A percentile compares a stretch with the other conserved stretches of the same genome.
phyloP scores from a whole-genome alignment of 2,329 filamentous ascomycete species.

The Fusarium oxysporum region DNA sequence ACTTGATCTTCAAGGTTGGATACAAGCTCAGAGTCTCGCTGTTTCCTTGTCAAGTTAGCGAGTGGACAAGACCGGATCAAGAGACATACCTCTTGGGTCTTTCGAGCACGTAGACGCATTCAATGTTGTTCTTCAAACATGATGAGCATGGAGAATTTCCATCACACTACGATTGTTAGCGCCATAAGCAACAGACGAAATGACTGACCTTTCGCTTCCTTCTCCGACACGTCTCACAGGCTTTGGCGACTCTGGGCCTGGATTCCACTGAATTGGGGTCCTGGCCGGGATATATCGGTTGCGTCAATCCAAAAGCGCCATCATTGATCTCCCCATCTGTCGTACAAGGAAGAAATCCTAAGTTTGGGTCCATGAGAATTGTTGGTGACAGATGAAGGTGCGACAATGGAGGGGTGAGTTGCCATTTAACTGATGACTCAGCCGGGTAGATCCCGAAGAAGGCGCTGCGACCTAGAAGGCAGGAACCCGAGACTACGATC shows the following conservation, averaged over 20 bases:
- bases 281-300: not conserved
- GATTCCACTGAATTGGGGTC: fast-evolving
- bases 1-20: not conserved
- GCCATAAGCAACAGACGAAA: no score
- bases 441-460: not conserved
- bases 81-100: not conserved
- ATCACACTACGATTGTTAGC: not conserved
- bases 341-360: not conserved
- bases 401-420: not conserved
- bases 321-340: not conserved
- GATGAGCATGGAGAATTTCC: not conserved
- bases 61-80: not conserved
- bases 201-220: not conserved
- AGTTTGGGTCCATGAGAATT: not conserved
- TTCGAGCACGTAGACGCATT: not conserved
- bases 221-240: not conserved
- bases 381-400: not conserved
- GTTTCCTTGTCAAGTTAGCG: not conserved
- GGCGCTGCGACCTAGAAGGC: not conserved
- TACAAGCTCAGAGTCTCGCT: not conserved
- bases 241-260: not conserved
- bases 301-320: not conserved
- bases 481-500: not conserved
- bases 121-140: not conserved
- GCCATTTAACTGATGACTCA: not conserved